A percentile compares a stretch with the other conserved stretches of the same genome.
Conservation (phyloP, 2,329 filamentous ascomycete genomes). For the Monilinia laxa region DNA sequence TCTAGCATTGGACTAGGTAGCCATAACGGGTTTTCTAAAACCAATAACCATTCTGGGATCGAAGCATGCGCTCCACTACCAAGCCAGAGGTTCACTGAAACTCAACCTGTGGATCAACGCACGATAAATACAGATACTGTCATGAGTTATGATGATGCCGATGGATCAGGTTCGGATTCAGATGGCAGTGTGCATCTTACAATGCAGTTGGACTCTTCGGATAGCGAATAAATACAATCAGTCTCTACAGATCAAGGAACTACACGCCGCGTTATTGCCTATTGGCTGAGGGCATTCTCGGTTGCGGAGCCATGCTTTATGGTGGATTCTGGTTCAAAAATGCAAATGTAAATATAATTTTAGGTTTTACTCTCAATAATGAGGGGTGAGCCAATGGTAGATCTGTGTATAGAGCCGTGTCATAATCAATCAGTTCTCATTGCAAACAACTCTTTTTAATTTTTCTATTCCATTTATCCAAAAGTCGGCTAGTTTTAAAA, state of each 20-base stretch:
- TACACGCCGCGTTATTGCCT: background rate
- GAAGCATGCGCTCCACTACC: background rate
- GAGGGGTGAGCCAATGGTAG: background rate
- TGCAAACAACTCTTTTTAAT: background rate
- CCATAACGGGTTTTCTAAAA: background rate
- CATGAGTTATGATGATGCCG: conserved; percentile 11
- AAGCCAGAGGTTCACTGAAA: background rate
- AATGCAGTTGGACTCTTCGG: conserved; percentile 21
- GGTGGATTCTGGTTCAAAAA: background rate
- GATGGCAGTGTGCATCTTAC: conserved; percentile 22
- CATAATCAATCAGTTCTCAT: background rate
- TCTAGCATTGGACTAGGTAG: background rate
- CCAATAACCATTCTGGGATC: background rate
- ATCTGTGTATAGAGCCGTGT: background rate
- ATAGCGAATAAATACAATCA: conserved; percentile 11
- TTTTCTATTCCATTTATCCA: background rate
- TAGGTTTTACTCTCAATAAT: background rate
- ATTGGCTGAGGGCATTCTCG: background rate
- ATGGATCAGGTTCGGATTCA: conserved; percentile 13
- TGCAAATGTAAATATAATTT: background rate
- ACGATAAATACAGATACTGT: conserved; percentile 11
- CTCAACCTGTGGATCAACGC: background rate
- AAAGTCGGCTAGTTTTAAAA: background rate
- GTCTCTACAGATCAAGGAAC: background rate
- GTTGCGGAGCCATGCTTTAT: background rate